phyloP scores from a whole-genome alignment of 2,329 filamentous ascomycete species.

The Aspergillus pseudoterreus region DNA sequence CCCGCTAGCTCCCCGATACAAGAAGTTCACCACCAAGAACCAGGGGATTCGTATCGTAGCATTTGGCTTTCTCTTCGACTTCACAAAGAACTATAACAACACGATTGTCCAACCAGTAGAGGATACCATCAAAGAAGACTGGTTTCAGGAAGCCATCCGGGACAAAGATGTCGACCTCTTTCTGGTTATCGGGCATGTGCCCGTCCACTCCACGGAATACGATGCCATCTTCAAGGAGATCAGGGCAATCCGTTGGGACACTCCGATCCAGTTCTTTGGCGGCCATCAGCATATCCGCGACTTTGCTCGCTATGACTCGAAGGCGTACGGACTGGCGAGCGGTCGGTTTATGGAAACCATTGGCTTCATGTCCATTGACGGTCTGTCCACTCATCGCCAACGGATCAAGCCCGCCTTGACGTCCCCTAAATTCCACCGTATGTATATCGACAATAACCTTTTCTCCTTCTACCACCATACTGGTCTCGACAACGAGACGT shows the following conservation, averaged over 20 bases:
- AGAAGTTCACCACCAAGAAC: slow-evolving; percentile 88
- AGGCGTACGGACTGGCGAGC: slow-evolving; percentile 75
- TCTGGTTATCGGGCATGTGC: slow-evolving; percentile 80
- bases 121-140: slow-evolving; percentile 74
- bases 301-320: slow-evolving; percentile 72
- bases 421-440: slow-evolving; percentile 62
- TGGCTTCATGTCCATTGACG: slow-evolving; percentile 84
- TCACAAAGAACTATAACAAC: slow-evolving; percentile 86
- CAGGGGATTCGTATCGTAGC: slow-evolving; percentile 78
- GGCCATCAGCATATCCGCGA: slow-evolving; percentile 89
- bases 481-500: slow-evolving; percentile 65
- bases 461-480: slow-evolving; percentile 80
- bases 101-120: slow-evolving; percentile 77
- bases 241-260: slow-evolving; percentile 70
- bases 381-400: slow-evolving; percentile 48
- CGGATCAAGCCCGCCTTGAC: slow-evolving; percentile 20
- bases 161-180: slow-evolving; percentile 80
- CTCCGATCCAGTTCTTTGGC: slow-evolving; percentile 86
- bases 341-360: slow-evolving; percentile 94
- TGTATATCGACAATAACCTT: slow-evolving; percentile 93
- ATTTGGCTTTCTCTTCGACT: slow-evolving; percentile 94
- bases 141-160: slow-evolving; percentile 84
- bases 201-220: slow-evolving; percentile 76
- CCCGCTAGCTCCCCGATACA: slow-evolving; percentile 76
- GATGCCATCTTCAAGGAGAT: slow-evolving; percentile 74